Conservation (phyloP, 2,329 filamentous ascomycete genomes). For the Camptophora hylomeconis region DNA sequence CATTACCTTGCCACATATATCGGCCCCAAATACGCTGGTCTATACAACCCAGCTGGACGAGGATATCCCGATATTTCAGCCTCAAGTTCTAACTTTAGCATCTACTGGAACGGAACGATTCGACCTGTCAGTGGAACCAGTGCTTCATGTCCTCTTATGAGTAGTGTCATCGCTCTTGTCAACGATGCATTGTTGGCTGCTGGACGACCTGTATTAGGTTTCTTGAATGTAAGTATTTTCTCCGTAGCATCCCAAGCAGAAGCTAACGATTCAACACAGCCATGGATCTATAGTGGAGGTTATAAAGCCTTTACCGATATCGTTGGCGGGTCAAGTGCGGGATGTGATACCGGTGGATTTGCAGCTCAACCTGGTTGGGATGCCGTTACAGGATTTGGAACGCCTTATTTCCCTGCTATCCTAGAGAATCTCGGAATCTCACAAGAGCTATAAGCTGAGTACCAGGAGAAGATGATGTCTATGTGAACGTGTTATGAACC, state of each 20-base stretch:
- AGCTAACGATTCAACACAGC: no score
- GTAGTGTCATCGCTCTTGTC: slow-evolving; percentile 46
- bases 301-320: slow-evolving; percentile 38
- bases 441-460: no score
- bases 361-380: slow-evolving; percentile 28
- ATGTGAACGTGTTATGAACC: no score
- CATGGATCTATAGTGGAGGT: slow-evolving; percentile 42
- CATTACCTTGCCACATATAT: slow-evolving; percentile 31
- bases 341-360: slow-evolving; percentile 24
- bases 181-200: slow-evolving; percentile 47
- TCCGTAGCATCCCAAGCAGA: no score
- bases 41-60: slow-evolving; percentile 39
- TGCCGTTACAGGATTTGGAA: slow-evolving; percentile 27
- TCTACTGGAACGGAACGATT: slow-evolving; percentile 29
- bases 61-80: slow-evolving; percentile 48
- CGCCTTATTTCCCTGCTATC: slow-evolving; percentile 19
- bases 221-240: no score
- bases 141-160: slow-evolving; percentile 45
- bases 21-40: slow-evolving; percentile 31
- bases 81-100: slow-evolving; percentile 39
- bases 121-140: slow-evolving; percentile 26
- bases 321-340: slow-evolving; percentile 21
- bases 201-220: slow-evolving; percentile 40
- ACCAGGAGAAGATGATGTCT: no score
- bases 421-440: no score